Percentiles rank a stretch among this genome's conserved stretches.
Evolutionary conservation across 2,329 filamentous ascomycete species (phyloP).

Genomic region (Xylaria sp.): DNA sequence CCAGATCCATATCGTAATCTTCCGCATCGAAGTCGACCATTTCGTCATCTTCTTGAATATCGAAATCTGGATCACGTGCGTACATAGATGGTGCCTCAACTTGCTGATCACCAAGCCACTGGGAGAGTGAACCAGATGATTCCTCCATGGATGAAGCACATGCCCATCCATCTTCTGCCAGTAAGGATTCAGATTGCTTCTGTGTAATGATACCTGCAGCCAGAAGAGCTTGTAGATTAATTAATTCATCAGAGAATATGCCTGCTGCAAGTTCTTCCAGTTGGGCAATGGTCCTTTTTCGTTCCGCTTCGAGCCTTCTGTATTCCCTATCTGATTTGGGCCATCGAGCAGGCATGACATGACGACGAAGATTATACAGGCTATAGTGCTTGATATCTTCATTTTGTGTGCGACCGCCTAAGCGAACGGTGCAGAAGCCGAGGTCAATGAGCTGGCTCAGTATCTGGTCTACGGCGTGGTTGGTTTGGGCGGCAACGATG

Average conservation of each 20-base stretch:
- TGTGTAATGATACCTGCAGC: constrained; percentile 68
- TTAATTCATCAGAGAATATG: constrained; percentile 55
- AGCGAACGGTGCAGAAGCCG: constrained; percentile 66
- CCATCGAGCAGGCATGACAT: constrained; percentile 33
- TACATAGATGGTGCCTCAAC: constrained; percentile 45
- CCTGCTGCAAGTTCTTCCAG: constrained; percentile 57
- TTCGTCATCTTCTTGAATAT: constrained; percentile 54
- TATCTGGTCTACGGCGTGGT: constrained; percentile 89
- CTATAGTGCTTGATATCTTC: constrained; percentile 72
- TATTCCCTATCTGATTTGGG: constrained; percentile 41
- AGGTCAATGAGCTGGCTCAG: constrained; percentile 68
- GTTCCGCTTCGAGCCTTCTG: constrained; percentile 45
- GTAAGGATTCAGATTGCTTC: constrained; percentile 71
- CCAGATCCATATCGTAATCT: constrained; percentile 58
- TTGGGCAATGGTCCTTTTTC: constrained; percentile 46
- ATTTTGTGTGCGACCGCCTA: constrained; percentile 76
- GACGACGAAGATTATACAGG: constrained; percentile 68
- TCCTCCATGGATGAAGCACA: constrained; percentile 23
- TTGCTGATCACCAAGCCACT: constrained; percentile 68
- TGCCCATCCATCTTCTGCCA: constrained; percentile 56
- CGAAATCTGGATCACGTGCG: constrained; percentile 45
- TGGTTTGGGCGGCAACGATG: constrained; percentile 86
- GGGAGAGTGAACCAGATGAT: constrained; percentile 54
- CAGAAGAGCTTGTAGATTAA: constrained; percentile 66
- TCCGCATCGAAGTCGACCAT: constrained; percentile 69